Conservation (phyloP, 768 basidiomycete genomes). For the Panellus pusillus region DNA sequence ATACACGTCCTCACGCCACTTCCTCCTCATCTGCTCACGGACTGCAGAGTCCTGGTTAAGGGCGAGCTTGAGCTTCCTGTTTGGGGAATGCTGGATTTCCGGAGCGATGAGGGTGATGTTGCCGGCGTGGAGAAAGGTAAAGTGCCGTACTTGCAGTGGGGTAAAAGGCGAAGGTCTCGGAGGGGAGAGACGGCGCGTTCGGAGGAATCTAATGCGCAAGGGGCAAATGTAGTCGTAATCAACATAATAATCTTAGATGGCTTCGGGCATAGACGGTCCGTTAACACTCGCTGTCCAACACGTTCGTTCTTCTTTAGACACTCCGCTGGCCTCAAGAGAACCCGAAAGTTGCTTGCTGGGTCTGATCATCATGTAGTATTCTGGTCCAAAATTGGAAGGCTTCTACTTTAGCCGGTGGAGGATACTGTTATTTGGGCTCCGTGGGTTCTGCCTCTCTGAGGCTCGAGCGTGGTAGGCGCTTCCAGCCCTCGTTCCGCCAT, state of each 20-base stretch:
- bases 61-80: constrained; percentile 88
- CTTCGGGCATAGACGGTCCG: too few relatives aligned
- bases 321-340: too few relatives aligned
- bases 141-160: constrained; percentile 80
- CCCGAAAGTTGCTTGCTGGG: too few relatives aligned
- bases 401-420: too few relatives aligned
- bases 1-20: constrained; percentile 85
- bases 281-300: too few relatives aligned
- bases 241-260: too few relatives aligned
- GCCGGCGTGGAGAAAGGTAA: constrained; percentile 54
- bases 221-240: constrained; percentile 56
- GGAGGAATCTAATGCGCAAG: constrained; percentile 86
- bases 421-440: too few relatives aligned
- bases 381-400: too few relatives aligned
- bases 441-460: too few relatives aligned
- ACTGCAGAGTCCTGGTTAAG: constrained; percentile 62
- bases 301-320: too few relatives aligned
- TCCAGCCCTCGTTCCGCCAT: background rate
- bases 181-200: constrained; percentile 66
- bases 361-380: too few relatives aligned
- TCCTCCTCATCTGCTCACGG: constrained; percentile 45
- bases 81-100: constrained; percentile 83
- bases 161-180: constrained; percentile 70
- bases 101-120: constrained; percentile 35
- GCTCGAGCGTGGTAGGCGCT: background rate